Evolutionary conservation across 2,329 filamentous ascomycete genomes (phyloP), one percentile per base, ranked within the genome.

Genomic region (Alternaria postmessia): DNA sequence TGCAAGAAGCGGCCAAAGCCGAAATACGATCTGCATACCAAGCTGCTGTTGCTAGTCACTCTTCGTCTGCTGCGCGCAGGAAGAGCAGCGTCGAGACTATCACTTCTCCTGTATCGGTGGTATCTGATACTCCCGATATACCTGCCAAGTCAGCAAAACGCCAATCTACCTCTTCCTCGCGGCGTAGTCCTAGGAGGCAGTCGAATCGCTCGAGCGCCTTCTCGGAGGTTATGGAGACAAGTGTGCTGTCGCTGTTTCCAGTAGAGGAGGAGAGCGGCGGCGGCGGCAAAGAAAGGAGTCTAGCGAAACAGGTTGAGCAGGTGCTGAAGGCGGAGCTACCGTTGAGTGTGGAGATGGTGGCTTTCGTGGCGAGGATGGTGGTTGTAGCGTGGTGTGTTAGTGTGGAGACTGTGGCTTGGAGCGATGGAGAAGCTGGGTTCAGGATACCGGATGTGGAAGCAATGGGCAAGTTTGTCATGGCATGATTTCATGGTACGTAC

Each of bases 321-420:
- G 59, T 77, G 0, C 59, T 78, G 5, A 77, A 77, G 54, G 22
- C 52, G 0, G 63, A 69, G 0, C 38, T 77, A 7, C 74, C 75
- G 8, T 57, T 76, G 9, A 61, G 65, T 42, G 52, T 78, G 2
- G 54, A 66, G 8, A 69, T 39, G 1, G 54, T 77, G 9, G 72
- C 71, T 0, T 54, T 48, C 36, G 69, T 77, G 0, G 72, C 73
- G 12, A 44, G 73, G 7, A 52, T 76, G 55, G 66, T 77, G 20
- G 16, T 77, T 44, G 74, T 73, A 7, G 75, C 73, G 1, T 78
- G 75, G 75, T 74, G 73, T 30, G 28, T 69, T 36, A 73, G 72
- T 39, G 75, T 76, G 24, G 63, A 61, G 24, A 28, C 1, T 1
- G 72, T 75, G 1, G 73, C 66, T 3, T 75, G 71, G 70, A 71